These are phyloP conservation scores for Talaromyces marneffei DNA, from an alignment of 2,329 filamentous ascomycete species.

Conservation along the genomic window DNA sequence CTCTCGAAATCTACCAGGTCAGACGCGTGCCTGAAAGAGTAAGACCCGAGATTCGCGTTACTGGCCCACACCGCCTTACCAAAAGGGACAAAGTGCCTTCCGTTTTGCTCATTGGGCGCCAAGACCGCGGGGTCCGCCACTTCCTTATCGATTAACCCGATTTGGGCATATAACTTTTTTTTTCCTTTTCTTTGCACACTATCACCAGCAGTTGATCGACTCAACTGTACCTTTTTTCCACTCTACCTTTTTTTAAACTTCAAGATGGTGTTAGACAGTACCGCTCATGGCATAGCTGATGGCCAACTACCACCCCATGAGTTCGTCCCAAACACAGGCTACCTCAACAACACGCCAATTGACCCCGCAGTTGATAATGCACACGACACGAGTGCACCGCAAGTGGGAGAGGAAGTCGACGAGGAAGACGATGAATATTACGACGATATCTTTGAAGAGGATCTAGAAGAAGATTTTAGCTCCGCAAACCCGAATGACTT, in stretches of 20 bases:
- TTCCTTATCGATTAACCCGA: conserved; percentile 12
- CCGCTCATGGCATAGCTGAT: conserved; percentile 33
- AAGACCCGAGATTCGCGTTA: background rate
- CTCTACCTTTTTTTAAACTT: background rate
- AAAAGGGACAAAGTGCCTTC: conserved; percentile 7
- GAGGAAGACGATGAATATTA: conserved; percentile 57
- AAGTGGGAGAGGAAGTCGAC: conserved; percentile 42
- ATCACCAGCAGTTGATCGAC: background rate
- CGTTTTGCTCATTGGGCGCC: conserved; percentile 1
- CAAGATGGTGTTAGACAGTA: conserved; percentile 8
- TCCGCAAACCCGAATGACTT: conserved; percentile 60
- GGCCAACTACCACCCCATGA: conserved; percentile 43
- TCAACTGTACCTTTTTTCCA: background rate
- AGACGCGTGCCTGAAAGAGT: background rate
- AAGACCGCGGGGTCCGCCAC: conserved; percentile 11
- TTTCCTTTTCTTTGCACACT: background rate
- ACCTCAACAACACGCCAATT: background rate
- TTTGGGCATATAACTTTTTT: conserved; percentile 1
- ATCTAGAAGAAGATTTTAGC: conserved; percentile 44
- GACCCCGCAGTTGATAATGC: conserved; percentile 11
- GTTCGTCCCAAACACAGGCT: conserved; percentile 40
- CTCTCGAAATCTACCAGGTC: background rate
- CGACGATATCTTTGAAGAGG: conserved; percentile 47
- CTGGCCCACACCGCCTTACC: conserved; percentile 8
- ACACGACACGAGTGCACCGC: conserved; percentile 24